Percentiles rank a stretch among this genome's conserved stretches.
Evolutionary conservation across 2,329 filamentous ascomycete species (phyloP).

Genomic region (Didymellaceae sp.): DNA sequence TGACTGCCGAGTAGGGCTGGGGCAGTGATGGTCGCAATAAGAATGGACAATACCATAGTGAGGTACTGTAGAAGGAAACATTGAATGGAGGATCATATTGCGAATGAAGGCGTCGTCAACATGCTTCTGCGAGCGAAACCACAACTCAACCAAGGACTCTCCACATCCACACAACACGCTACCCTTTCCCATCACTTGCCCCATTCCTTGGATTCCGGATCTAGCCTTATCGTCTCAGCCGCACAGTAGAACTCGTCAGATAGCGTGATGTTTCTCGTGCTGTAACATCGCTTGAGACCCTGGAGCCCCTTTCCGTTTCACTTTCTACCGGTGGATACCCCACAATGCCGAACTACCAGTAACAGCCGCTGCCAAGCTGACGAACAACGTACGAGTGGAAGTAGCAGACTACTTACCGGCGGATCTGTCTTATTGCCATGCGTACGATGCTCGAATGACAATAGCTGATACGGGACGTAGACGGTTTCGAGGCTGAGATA

Average conservation of each 20-base stretch:
- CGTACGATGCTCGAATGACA: constrained; percentile 35
- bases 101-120: too few species aligned
- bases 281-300: constrained; percentile 18
- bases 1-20: constrained; percentile 57
- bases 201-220: too few species aligned
- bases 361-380: too few species aligned
- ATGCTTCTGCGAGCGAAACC: too few species aligned
- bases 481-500: constrained; percentile 26
- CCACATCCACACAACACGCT: too few species aligned
- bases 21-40: constrained; percentile 51
- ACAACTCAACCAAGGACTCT: too few species aligned
- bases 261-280: neutral
- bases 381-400: too few species aligned
- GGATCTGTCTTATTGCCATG: too few species aligned
- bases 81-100: neutral
- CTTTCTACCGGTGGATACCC: constrained; percentile 12
- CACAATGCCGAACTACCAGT: constrained; percentile 13
- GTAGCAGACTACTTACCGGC: neutral
- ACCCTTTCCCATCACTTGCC: too few species aligned
- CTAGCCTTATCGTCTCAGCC: too few species aligned
- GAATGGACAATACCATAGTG: constrained; percentile 53
- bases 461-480: constrained; percentile 26
- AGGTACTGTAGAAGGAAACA: too few species aligned
- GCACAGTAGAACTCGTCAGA: too few species aligned
- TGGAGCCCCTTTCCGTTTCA: constrained; percentile 27